A percentile compares a stretch with the other conserved stretches of the same genome.
Evolutionary conservation across 108 stramenopile genomes (phyloP).

Genomic region (Asterionellopsis glacialis): DNA sequence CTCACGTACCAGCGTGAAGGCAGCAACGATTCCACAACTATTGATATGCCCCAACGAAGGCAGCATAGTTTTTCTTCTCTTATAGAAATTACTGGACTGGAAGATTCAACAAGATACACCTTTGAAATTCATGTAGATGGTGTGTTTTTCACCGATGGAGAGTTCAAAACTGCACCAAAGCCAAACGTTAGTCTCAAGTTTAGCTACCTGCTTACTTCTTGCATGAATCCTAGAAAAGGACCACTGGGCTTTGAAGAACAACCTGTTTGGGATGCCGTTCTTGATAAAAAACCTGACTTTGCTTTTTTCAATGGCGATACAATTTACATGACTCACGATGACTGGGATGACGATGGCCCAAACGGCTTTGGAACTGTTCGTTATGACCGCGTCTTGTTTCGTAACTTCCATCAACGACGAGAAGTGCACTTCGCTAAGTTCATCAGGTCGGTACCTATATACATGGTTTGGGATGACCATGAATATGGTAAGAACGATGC

Average conservation of each 20-base stretch:
- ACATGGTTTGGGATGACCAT: slow-evolving; percentile 25
- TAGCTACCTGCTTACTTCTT: slow-evolving; percentile 13
- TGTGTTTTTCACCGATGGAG: slow-evolving; percentile 13
- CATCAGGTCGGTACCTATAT: slow-evolving; percentile 17
- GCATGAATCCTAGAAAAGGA: slow-evolving; percentile 15
- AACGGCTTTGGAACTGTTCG: slow-evolving; percentile 4
- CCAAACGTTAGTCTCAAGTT: not conserved
- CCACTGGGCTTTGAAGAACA: slow-evolving; percentile 5
- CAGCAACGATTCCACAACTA: not conserved
- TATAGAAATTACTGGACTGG: not conserved
- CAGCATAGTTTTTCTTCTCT: not conserved
- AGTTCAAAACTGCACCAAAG: slow-evolving; percentile 8
- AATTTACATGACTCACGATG: slow-evolving; percentile 18
- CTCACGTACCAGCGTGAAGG: slow-evolving; percentile 2
- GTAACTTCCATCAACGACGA: slow-evolving; percentile 17
- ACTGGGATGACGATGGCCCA: slow-evolving; percentile 5
- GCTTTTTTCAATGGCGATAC: slow-evolving; percentile 24
- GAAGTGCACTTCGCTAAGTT: slow-evolving; percentile 20
- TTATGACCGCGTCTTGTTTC: slow-evolving; percentile 20
- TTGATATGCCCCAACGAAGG: no score
- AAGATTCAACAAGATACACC: slow-evolving; percentile 10
- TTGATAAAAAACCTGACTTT: slow-evolving; percentile 10
- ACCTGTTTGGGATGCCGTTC: slow-evolving; percentile 16
- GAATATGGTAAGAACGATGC: slow-evolving; percentile 22
- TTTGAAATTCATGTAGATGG: slow-evolving; percentile 15